phyloP scores from a whole-genome alignment of 1,139 yeast genomes.

The Pichiaceae sp. region DNA sequence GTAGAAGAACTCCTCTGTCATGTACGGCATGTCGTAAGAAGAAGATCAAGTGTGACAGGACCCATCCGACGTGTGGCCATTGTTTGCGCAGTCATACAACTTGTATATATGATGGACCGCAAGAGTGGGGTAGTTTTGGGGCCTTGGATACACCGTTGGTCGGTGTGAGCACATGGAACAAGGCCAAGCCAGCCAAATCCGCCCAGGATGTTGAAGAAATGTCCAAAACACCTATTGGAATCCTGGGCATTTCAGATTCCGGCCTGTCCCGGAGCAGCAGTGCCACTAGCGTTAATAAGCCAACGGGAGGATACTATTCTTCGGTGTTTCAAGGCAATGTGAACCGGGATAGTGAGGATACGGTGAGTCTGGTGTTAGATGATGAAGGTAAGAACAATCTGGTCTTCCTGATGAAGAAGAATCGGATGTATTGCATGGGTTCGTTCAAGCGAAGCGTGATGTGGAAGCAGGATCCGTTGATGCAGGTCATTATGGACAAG shows the following conservation, averaged over 20 bases:
- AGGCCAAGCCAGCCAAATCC: background rate
- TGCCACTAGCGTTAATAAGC: too few relatives aligned
- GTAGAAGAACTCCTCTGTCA: slow-evolving; percentile 23
- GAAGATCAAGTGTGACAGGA: slow-evolving; percentile 24
- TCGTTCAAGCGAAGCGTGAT: slow-evolving; percentile 13
- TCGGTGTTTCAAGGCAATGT: background rate
- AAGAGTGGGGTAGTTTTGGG: slow-evolving; percentile 11
- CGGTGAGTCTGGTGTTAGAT: slow-evolving; percentile 14
- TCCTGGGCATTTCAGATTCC: too few relatives aligned
- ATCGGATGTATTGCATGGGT: slow-evolving; percentile 16
- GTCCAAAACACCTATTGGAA: background rate
- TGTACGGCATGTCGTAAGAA: slow-evolving; percentile 21
- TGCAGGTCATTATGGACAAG: slow-evolving; percentile 12
- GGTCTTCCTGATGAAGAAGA: slow-evolving; percentile 13
- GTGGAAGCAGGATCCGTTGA: slow-evolving; percentile 20
- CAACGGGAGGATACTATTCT: background rate
- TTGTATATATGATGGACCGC: slow-evolving; percentile 22
- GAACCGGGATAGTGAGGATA: slow-evolving; percentile 5
- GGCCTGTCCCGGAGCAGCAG: too few relatives aligned
- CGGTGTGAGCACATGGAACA: background rate
- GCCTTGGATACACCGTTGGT: background rate
- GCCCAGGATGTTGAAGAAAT: background rate
- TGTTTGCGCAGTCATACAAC: slow-evolving; percentile 12
- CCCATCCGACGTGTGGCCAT: slow-evolving; percentile 19
- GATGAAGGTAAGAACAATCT: slow-evolving; percentile 7